Conservation (phyloP, 2,329 filamentous ascomycete genomes). For the Exophiala viscosa region DNA sequence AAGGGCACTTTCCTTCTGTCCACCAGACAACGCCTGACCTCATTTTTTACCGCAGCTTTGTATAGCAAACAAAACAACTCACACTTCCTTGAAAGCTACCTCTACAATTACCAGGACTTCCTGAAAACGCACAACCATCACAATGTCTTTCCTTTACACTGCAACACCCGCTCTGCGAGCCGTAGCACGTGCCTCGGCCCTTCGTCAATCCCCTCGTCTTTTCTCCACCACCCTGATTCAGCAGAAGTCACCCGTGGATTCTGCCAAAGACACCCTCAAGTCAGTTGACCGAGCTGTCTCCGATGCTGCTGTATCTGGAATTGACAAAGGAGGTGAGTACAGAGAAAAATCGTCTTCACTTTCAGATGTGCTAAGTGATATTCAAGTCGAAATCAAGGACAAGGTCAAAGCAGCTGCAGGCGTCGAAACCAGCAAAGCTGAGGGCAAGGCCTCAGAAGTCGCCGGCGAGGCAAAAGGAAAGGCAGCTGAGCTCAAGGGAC, state of each 20-base stretch:
- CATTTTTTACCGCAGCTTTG: neutral
- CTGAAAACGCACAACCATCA: slow-evolving; percentile 11
- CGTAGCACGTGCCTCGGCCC: slow-evolving; percentile 20
- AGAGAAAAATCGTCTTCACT: no score
- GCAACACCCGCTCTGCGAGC: slow-evolving; percentile 30
- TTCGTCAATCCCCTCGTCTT: slow-evolving; percentile 24
- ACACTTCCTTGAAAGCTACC: neutral
- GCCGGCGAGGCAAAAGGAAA: slow-evolving; percentile 37
- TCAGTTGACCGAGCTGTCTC: slow-evolving; percentile 55
- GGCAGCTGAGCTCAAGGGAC: slow-evolving; percentile 27
- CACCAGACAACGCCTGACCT: neutral
- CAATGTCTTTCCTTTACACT: slow-evolving; percentile 38
- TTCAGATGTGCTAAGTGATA: slow-evolving; percentile 2
- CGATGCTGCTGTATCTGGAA: slow-evolving; percentile 57
- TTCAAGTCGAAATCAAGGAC: slow-evolving; percentile 49
- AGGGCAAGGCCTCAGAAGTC: slow-evolving; percentile 42
- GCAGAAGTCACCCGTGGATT: slow-evolving; percentile 52
- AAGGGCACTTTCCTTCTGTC: neutral
- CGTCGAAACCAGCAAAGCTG: slow-evolving; percentile 44
- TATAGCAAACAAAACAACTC: slow-evolving; percentile 3
- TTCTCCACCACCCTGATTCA: slow-evolving; percentile 52
- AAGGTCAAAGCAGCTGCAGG: slow-evolving; percentile 43
- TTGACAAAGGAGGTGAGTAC: slow-evolving; percentile 59
- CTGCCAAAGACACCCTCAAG: slow-evolving; percentile 57
- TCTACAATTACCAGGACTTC: neutral